Percentiles rank a stretch among this genome's conserved stretches.
Conservation (phyloP, 1,284 basidiomycete species). For the Irpex rosettiformis region DNA sequence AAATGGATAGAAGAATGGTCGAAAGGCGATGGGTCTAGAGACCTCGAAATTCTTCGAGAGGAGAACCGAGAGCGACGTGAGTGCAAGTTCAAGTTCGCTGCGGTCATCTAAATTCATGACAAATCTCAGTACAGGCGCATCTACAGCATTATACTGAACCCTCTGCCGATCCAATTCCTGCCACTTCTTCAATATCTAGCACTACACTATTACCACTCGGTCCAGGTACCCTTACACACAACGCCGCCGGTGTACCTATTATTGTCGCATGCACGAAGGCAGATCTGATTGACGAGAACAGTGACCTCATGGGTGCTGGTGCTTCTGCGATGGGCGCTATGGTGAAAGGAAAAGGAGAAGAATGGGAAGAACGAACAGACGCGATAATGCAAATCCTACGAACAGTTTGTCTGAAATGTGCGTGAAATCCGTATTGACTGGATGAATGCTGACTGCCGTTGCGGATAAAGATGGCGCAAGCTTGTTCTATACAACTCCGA, state of each 20-base stretch:
- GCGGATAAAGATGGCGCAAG: slow-evolving; percentile 76
- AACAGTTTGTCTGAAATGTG: slow-evolving; percentile 90
- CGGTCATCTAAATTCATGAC: too few relatives aligned
- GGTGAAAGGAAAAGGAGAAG: slow-evolving; percentile 82
- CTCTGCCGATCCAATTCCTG: slow-evolving; percentile 54
- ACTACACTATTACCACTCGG: slow-evolving; percentile 73
- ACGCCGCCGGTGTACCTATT: slow-evolving; percentile 81
- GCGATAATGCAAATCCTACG: slow-evolving; percentile 93
- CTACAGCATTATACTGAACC: slow-evolving; percentile 90
- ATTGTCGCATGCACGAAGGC: slow-evolving; percentile 91
- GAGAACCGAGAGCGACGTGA: slow-evolving; percentile 81
- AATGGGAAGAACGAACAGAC: slow-evolving; percentile 96
- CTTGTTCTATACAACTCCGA: slow-evolving; percentile 87
- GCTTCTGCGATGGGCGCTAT: slow-evolving; percentile 74
- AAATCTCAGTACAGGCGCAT: slow-evolving; percentile 82
- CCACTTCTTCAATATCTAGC: slow-evolving; percentile 53
- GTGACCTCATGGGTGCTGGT: slow-evolving; percentile 67
- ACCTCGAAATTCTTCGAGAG: slow-evolving; percentile 66
- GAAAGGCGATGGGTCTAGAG: slow-evolving; percentile 63
- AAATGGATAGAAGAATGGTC: slow-evolving; percentile 81
- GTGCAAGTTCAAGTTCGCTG: slow-evolving; percentile 29
- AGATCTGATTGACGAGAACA: slow-evolving; percentile 79
- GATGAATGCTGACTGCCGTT: not conserved
- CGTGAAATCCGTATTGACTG: slow-evolving; percentile 29
- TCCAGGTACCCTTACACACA: slow-evolving; percentile 78